A percentile compares a stretch with the other conserved stretches of the same genome.
These are phyloP conservation scores for Blastobotrys attinorum DNA, from an alignment of 805 yeast species.

Conservation along the genomic window DNA sequence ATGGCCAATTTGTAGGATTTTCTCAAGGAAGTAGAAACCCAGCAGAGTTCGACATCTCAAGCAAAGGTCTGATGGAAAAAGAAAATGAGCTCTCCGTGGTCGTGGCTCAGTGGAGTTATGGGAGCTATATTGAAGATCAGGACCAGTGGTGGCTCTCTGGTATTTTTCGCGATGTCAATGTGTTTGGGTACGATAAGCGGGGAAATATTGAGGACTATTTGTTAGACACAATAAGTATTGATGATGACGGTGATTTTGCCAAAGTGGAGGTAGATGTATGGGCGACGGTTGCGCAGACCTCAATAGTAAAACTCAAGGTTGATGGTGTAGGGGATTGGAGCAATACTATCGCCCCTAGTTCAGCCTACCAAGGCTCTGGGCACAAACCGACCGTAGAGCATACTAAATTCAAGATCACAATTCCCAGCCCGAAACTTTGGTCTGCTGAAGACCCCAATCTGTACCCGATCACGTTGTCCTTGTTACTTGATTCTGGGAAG, in stretches of 20 bases:
- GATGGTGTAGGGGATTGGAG: background rate
- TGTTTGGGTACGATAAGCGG: slow-evolving; percentile 21
- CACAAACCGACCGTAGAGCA: no score
- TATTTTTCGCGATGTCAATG: slow-evolving; percentile 32
- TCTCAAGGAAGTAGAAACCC: slow-evolving; percentile 31
- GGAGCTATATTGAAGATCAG: slow-evolving; percentile 32
- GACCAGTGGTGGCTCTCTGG: slow-evolving; percentile 37
- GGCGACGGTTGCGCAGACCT: background rate
- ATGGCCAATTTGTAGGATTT: slow-evolving; percentile 28
- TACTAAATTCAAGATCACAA: background rate
- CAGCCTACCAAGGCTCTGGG: no score
- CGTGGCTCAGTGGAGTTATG: slow-evolving; percentile 31
- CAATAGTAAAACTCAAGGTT: background rate
- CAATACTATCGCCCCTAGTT: background rate
- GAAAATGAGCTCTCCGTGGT: slow-evolving; percentile 21
- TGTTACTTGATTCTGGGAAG: slow-evolving; percentile 8
- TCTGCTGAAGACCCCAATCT: slow-evolving; percentile 31
- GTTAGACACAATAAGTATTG: slow-evolving; percentile 21
- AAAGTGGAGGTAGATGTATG: slow-evolving; percentile 8
- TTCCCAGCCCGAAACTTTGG: slow-evolving; percentile 27
- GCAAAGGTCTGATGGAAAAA: slow-evolving; percentile 3
- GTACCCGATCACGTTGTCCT: slow-evolving; percentile 19
- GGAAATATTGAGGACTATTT: slow-evolving; percentile 28
- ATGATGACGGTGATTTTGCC: slow-evolving; percentile 8
- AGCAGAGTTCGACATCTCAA: slow-evolving; percentile 28